Base-by-base conservation (phyloP, 2,329 filamentous ascomycete species). In the Dichotomopilus funicola region DNA sequence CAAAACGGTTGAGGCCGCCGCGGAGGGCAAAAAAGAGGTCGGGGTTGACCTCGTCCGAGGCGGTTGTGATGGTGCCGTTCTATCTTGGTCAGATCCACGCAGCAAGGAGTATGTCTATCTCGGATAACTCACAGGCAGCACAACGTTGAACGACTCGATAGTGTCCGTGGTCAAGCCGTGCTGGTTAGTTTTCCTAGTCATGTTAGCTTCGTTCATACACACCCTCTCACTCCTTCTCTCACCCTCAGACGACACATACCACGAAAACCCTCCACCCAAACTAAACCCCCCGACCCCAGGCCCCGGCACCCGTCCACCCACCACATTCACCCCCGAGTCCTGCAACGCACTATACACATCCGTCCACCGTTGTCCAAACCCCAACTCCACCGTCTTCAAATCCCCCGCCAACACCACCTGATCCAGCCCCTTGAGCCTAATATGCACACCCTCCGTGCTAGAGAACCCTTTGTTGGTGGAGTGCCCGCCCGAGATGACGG, bases 21-120 rank as follows among this genome's bases (percentile, higher is more conserved):
- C 65, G 65, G 7, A 67, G 58, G 6, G 65, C 64, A 33, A 62
- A 66, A 44, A 64, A 67, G 2, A 67, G 43, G 33, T 65, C 61
- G 1, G 43, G 46, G 36, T 64, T 65, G 2, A 35, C 31, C 5
- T 40, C 48, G 1, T 44, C 27, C 1, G 63, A 63, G 10, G 60
- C 64, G 1, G 44, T 47, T 1, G 64, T 63, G 13, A 67, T 60
- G 5, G 63, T 66, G 2, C 65, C 65, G 31, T 67, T 65, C 63
- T 66, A n/a, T n/a, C n/a, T n/a, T n/a, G n/a, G 11, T 35, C 1
- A 31, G 8, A 44, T 44, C n/a, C 12, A 12, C 35, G 38, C 4
- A 49, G n/a, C n/a, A 37, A 2, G 2, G 13, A 9, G 34, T 1
- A 27, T 6, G 5, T 19, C 1, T 3, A 5, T 5, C 12, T 7